These are phyloP conservation scores for Spathaspora girioi DNA, from an alignment of 805 yeast species.

Conservation along the genomic window DNA sequence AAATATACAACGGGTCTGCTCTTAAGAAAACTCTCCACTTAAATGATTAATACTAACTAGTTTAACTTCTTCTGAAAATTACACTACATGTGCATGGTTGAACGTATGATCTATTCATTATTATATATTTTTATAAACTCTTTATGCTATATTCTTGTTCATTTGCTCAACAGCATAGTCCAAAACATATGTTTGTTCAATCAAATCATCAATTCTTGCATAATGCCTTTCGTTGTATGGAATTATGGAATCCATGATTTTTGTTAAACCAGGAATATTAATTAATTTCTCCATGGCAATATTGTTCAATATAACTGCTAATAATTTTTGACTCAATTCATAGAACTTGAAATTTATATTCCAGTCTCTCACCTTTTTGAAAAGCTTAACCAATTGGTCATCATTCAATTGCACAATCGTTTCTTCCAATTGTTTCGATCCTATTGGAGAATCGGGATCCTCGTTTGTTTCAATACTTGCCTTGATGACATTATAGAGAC, in stretches of 20 bases:
- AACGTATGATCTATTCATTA: background rate
- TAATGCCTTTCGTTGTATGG: slow-evolving; percentile 91
- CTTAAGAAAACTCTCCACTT: no score
- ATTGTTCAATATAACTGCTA: slow-evolving; percentile 58
- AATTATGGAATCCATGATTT: slow-evolving; percentile 66
- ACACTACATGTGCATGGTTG: no score
- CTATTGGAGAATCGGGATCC: slow-evolving; percentile 50
- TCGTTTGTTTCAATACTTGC: slow-evolving; percentile 51
- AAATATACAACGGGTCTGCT: no score
- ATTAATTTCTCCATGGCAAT: slow-evolving; percentile 54
- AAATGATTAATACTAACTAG: no score
- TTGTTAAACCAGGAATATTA: slow-evolving; percentile 65
- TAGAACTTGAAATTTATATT: slow-evolving; percentile 83
- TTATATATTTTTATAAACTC: background rate
- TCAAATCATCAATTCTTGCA: slow-evolving; percentile 66
- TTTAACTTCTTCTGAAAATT: no score
- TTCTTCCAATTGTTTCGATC: slow-evolving; percentile 58
- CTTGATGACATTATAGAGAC: slow-evolving; percentile 73
- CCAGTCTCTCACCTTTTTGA: slow-evolving; percentile 89
- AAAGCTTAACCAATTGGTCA: slow-evolving; percentile 56
- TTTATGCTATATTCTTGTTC: slow-evolving; percentile 31
- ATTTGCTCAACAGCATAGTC: slow-evolving; percentile 83
- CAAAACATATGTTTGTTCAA: slow-evolving; percentile 80
- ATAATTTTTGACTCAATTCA: slow-evolving; percentile 72
- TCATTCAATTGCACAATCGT: slow-evolving; percentile 55